phyloP scores from a whole-genome alignment of 176 grass and related monocot species.

The Lolium perenne region DNA sequence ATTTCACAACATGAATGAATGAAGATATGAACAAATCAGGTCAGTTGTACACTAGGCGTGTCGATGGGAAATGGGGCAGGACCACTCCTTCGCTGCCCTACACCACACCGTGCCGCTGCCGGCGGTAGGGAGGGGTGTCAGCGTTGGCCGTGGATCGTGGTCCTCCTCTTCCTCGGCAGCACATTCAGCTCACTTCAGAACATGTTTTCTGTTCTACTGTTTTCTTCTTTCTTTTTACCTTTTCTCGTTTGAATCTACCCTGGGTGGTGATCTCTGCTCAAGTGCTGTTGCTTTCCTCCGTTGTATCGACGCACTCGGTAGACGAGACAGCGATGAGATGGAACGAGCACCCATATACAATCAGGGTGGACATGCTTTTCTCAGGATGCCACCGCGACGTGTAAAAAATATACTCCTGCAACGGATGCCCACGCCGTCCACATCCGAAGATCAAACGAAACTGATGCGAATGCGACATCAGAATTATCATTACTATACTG shows the following conservation, averaged over 20 bases:
- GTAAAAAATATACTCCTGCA: neutral
- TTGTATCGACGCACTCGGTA: neutral
- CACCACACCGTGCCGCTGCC: neutral
- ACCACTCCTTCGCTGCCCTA: slow-evolving; percentile 25
- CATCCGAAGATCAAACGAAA: slow-evolving; percentile 4
- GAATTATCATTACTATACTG: neutral
- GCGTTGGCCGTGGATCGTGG: slow-evolving; percentile 13
- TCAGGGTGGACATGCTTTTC: slow-evolving; percentile 19
- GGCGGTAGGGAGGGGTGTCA: slow-evolving; percentile 37
- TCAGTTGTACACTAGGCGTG: too few species aligned
- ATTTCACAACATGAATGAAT: slow-evolving; percentile 34
- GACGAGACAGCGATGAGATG: neutral
- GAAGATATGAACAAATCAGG: slow-evolving; percentile 20
- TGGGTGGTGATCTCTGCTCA: neutral
- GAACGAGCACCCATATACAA: neutral
- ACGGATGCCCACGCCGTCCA: neutral
- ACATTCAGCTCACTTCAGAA: slow-evolving; percentile 34
- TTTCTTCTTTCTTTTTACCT: neutral
- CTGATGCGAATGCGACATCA: slow-evolving; percentile 27
- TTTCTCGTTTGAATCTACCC: neutral
- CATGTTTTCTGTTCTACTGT: neutral
- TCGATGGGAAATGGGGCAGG: neutral
- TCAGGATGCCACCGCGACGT: slow-evolving; percentile 25
- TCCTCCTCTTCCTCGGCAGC: slow-evolving; percentile 7
- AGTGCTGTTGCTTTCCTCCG: neutral